phyloP scores from a whole-genome alignment of 495 filamentous ascomycete genomes.

The Massariosphaeria phaeospora region DNA sequence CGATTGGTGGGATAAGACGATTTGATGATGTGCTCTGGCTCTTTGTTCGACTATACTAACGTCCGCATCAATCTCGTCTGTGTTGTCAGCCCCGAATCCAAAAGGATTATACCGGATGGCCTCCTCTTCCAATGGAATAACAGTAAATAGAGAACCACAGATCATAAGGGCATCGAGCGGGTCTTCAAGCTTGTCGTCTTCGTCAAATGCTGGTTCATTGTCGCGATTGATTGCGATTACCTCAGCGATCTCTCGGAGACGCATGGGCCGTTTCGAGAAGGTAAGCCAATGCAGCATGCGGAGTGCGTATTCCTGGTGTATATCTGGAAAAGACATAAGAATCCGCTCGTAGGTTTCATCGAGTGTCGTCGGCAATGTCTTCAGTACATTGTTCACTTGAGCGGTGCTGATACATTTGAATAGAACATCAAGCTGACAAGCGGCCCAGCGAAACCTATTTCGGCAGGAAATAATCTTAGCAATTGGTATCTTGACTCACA shows the following conservation, averaged over 20 bases:
- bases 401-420: slow-evolving; percentile 31
- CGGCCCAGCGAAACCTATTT: slow-evolving; percentile 45
- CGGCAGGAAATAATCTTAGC: too few relatives aligned
- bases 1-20: slow-evolving; percentile 6
- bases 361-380: slow-evolving; percentile 39
- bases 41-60: too few relatives aligned
- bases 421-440: slow-evolving; percentile 43
- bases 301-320: not conserved
- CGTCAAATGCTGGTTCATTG: not conserved
- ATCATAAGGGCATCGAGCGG: not conserved
- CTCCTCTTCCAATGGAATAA: not conserved
- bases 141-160: slow-evolving; percentile 1
- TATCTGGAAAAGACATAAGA: slow-evolving; percentile 16
- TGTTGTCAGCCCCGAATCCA: too few relatives aligned
- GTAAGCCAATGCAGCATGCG: not conserved
- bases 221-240: not conserved
- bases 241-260: not conserved
- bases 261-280: not conserved
- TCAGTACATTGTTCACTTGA: slow-evolving; percentile 35
- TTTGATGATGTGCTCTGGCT: too few relatives aligned
- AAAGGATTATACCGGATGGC: too few relatives aligned
- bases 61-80: not conserved
- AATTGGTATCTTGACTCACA: slow-evolving; percentile 7
- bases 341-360: slow-evolving; percentile 43
- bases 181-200: not conserved